A percentile compares a stretch with the other conserved stretches of the same genome.
Conservation (phyloP, 2,329 filamentous ascomycete species). For the Tolypocladium amazonense region DNA sequence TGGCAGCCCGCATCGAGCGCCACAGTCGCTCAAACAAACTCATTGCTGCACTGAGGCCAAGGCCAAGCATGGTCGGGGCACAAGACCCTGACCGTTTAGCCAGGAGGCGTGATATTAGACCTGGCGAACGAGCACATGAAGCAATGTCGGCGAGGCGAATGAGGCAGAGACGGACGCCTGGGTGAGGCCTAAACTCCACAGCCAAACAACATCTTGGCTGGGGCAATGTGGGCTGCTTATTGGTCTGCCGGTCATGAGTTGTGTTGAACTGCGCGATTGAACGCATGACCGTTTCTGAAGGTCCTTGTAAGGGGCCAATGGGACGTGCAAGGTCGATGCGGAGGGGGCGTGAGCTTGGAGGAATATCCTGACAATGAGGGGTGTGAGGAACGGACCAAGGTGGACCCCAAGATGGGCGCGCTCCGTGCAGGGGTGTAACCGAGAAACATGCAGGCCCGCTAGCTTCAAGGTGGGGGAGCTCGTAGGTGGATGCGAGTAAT, state of each 20-base stretch:
- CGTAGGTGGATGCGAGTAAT: neutral
- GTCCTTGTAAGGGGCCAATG: slow-evolving; percentile 27
- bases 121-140: too few species aligned
- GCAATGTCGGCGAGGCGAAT: neutral
- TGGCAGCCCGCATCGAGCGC: neutral
- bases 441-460: neutral
- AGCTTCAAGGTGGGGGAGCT: neutral
- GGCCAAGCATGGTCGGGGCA: neutral
- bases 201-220: neutral
- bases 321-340: slow-evolving; percentile 8
- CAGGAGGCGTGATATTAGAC: neutral
- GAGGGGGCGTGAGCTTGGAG: slow-evolving; percentile 15
- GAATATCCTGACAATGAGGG: neutral
- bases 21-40: neutral
- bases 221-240: neutral
- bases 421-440: neutral
- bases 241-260: slow-evolving; percentile 25
- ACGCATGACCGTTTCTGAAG: slow-evolving; percentile 40
- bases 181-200: neutral
- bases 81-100: neutral
- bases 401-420: neutral
- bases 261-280: slow-evolving; percentile 35
- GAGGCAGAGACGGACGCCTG: neutral
- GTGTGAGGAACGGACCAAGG: neutral
- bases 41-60: neutral